Base-by-base conservation (phyloP, 2,329 filamentous ascomycete genomes). In the Aspergillus novofumigatus region DNA sequence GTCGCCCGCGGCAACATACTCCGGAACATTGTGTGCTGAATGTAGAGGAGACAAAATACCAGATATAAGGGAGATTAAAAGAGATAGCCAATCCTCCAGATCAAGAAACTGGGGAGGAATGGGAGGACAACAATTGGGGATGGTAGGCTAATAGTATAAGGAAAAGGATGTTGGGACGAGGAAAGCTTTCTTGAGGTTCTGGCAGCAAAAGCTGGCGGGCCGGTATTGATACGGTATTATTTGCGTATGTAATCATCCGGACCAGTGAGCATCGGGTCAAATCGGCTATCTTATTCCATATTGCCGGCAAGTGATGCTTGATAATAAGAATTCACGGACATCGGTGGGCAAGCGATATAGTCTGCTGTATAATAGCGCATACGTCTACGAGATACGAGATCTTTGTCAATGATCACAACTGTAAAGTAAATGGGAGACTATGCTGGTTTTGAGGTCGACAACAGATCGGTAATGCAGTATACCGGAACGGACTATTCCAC, bases 1-100 rank as follows among this genome's bases (percentile, higher is more conserved):
- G 77, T 65, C 63, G 77, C 72, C 69, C 80, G 79, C 67, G 80
- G 80, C 65, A 81, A 69, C 56, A 81, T 71, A 63, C 76, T 75
- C 64, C 80, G 79, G 73, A 82, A 81, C 81, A 83, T 83, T 68
- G 64, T 74, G 67, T 64, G 38, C 67, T 52, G 25, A 49, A 52
- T 5, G 61, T 59, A 60, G 59, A 60, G 57, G 62, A 68, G 57
- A 62, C 56, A 56, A 51, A 57, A 54, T 60, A 14, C 32, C 11
- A 64, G 57, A 66, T 63, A 67, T 61, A 62, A 67, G 29, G 54
- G 47, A 62, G 60, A 63, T 52, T 52, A 52, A 66, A 67, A 67
- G 56, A 64, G 62, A 66, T 64, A 65, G 62, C 62, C 59, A 69
- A 62, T 61, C 68, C 70, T 69, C 69, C 67, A 59, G 63, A 55